Evolutionary conservation across 1,139 yeast species (phyloP), one percentile per base, ranked within the genome.

Genomic region (Candida pseudocylindracea): DNA sequence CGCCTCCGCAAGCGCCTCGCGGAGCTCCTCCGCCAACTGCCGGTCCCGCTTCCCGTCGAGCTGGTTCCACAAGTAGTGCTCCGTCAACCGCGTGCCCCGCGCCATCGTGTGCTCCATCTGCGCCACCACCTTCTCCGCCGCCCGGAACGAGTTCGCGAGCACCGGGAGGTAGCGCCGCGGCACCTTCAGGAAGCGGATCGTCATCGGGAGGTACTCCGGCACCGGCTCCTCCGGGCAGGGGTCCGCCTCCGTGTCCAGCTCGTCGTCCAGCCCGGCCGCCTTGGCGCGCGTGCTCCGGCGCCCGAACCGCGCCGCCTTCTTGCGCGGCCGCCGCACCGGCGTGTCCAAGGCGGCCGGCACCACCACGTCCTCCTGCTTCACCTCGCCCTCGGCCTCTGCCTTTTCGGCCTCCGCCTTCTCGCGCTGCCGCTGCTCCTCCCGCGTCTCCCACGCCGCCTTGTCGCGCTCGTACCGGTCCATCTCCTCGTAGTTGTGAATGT

Each of bases 41-140:
- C 72, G 81, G 44, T 75, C 88, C 38, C 75, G 71, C 33, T 67
- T 64, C 4, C 83, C 88, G 48, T 81, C 94, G 13, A 83, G 61
- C 43, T 79, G 81, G 43, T 73, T 79, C 94, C 94, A 83, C 28
- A 80, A 57, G 45, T 75, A 67, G 44, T 68, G 68, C 28, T 67
- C 66, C 7, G 73, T 55, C 7, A 71, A 53, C 35, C 88, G 59
- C 1, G 57, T 59, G 1, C 94, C 94, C 12, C 53, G 55, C 10
- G 57, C 55, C 37, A 81, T 48, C 1, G 75, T 63, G 10, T 61
- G 53, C 32, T 62, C 56, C 94, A 85, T 83, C 27, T 60, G 54
- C 13, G 54, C 51, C 35, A 60, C 67, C 0, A 75, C 83, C 12
- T 62, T 56, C 2, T 65, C 68, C 12, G 59, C 46, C 7, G 71